Conservation (phyloP, 129 eudicot genomes). For the Flaveria linearis region DNA sequence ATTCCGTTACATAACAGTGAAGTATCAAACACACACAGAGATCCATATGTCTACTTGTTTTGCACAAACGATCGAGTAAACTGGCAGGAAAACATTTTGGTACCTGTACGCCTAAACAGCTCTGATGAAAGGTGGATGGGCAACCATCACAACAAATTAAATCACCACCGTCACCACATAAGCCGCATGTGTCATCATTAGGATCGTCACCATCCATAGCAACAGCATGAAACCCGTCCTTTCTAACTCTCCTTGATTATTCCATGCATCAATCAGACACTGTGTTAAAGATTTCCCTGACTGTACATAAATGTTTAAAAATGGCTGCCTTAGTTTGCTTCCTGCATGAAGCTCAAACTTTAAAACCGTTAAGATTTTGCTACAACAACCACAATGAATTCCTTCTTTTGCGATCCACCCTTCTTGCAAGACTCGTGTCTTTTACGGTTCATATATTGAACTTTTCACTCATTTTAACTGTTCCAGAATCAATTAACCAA, state of each 20-base stretch:
- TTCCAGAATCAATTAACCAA: constrained; percentile 80
- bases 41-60: background rate
- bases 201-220: constrained; percentile 91
- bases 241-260: constrained; percentile 64
- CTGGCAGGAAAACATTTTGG: background rate
- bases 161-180: constrained; percentile 93
- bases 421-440: constrained; percentile 79
- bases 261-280: constrained; percentile 93
- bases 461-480: constrained; percentile 64
- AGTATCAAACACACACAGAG: background rate
- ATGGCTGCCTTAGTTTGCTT: constrained; percentile 80
- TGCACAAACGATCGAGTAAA: constrained; percentile 5
- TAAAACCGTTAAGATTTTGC: constrained; percentile 70
- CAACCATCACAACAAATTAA: constrained; percentile 94
- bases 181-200: constrained; percentile 84
- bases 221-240: constrained; percentile 53
- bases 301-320: constrained; percentile 59
- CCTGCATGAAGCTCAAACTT: constrained; percentile 99
- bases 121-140: constrained; percentile 88
- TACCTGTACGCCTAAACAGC: constrained; percentile 80
- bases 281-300: constrained; percentile 75
- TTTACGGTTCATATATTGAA: constrained; percentile 80
- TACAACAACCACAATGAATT: constrained; percentile 91
- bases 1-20: background rate
- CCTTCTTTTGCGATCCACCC: constrained; percentile 97